These are phyloP conservation scores for Blastobotrys buckinghamii DNA, from an alignment of 1,139 yeast genomes.

Conservation along the genomic window DNA sequence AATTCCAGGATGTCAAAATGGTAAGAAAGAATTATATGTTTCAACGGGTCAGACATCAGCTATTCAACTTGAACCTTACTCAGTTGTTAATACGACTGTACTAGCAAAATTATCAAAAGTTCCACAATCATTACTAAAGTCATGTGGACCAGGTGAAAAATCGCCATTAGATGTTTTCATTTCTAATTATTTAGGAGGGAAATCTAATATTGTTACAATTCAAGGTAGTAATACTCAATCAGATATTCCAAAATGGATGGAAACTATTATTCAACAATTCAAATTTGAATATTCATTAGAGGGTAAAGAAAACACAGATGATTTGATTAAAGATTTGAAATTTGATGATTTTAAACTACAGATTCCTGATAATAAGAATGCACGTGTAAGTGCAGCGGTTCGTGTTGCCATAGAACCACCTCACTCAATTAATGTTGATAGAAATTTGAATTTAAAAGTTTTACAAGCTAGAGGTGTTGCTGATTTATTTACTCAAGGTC, in stretches of 20 bases:
- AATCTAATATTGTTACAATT: conserved; percentile 15
- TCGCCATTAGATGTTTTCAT: conserved; percentile 24
- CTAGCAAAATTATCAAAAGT: conserved; percentile 16
- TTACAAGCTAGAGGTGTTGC: conserved; percentile 27
- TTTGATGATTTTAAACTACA: conserved; percentile 21
- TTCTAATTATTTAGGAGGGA: conserved; percentile 21
- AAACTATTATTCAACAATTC: conserved; percentile 13
- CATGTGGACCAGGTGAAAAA: conserved; percentile 19
- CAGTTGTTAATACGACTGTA: conserved; percentile 16
- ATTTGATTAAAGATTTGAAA: conserved; percentile 21
- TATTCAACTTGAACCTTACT: conserved; percentile 17
- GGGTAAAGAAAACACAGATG: conserved; percentile 20
- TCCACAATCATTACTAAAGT: conserved; percentile 15
- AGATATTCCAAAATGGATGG: conserved; percentile 20
- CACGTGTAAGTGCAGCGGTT: conserved; percentile 24
- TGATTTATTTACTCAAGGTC: conserved; percentile 25
- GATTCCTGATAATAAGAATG: conserved; percentile 19
- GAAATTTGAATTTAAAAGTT: conserved; percentile 16
- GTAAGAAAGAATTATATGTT: conserved; percentile 13
- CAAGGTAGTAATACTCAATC: conserved; percentile 17
- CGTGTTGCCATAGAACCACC: conserved; percentile 23
- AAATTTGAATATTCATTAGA: conserved; percentile 15
- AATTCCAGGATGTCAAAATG: conserved; percentile 23
- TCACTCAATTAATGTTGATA: conserved; percentile 15
- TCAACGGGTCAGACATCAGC: conserved; percentile 20